Percentiles rank a stretch among this genome's conserved stretches.
These are phyloP conservation scores for Leccinum rimulosum DNA, from an alignment of 768 basidiomycete genomes.

Conservation along the genomic window DNA sequence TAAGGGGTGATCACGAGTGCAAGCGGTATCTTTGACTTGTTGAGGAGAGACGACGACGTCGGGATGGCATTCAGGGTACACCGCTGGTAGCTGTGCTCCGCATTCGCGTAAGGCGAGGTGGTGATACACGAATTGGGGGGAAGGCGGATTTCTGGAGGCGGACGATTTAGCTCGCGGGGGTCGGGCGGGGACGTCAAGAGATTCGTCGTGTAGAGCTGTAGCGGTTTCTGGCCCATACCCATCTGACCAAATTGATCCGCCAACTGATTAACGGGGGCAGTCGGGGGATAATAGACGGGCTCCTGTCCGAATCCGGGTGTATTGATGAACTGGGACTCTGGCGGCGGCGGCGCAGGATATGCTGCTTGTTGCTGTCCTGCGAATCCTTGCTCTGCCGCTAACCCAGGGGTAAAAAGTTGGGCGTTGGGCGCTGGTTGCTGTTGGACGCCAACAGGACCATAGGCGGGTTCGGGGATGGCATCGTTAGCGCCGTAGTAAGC, in stretches of 20 bases:
- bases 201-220: conserved; percentile 84
- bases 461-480: conserved; percentile 44
- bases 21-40: conserved; percentile 88
- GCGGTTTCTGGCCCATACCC: conserved; percentile 79
- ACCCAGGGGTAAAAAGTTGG: conserved; percentile 85
- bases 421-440: conserved; percentile 36
- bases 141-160: conserved; percentile 87
- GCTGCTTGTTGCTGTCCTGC: conserved; percentile 56
- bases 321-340: conserved; percentile 45
- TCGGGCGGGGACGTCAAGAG: conserved; percentile 91
- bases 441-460: conserved; percentile 36
- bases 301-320: conserved; percentile 45
- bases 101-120: conserved; percentile 74
- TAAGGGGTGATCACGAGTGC: conserved; percentile 90
- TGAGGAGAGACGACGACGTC: conserved; percentile 80
- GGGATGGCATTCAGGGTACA: conserved; percentile 91
- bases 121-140: conserved; percentile 84
- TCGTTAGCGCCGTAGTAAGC: conserved; percentile 69
- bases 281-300: conserved; percentile 37
- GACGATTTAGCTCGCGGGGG: conserved; percentile 74
- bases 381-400: conserved; percentile 68
- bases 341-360: conserved; percentile 50
- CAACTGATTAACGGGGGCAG: conserved; percentile 54
- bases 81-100: conserved; percentile 90
- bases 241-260: conserved; percentile 87